Percentiles rank a stretch among this genome's conserved stretches.
phyloP scores from a whole-genome alignment of 768 basidiomycete genomes.

The Dioszegia crocea region DNA sequence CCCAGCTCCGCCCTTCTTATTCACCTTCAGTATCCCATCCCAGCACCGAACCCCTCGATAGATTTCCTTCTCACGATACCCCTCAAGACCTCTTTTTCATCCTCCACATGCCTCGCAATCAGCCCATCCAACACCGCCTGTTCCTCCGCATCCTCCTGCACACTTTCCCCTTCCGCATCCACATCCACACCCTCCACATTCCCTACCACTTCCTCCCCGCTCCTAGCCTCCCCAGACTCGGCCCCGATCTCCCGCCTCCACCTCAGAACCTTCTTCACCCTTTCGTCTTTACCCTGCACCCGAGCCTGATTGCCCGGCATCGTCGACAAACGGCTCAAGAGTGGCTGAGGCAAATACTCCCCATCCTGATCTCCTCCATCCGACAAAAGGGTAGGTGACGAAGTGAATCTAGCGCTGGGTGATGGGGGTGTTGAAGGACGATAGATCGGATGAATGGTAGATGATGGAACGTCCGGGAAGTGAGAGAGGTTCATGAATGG shows the following conservation, averaged over 20 bases:
- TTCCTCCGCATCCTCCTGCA: background rate
- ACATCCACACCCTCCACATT: background rate
- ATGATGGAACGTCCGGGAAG: background rate
- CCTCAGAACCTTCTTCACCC: conserved; percentile 7
- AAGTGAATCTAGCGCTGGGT: background rate
- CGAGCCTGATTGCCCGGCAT: background rate
- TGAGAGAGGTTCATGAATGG: background rate
- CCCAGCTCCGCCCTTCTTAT: too few species aligned
- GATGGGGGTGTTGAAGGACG: background rate
- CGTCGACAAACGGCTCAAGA: background rate
- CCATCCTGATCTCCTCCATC: background rate
- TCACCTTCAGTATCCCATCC: background rate
- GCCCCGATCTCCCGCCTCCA: conserved; percentile 10
- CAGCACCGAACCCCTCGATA: background rate
- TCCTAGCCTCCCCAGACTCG: background rate
- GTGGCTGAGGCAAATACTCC: background rate
- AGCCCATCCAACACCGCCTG: background rate
- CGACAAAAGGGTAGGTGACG: background rate
- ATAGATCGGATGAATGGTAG: background rate
- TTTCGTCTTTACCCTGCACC: conserved; percentile 4
- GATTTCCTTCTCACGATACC: background rate
- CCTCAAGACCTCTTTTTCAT: conserved; percentile 12
- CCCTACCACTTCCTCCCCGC: background rate
- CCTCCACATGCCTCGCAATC: conserved; percentile 11
- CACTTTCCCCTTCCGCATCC: background rate